Percentiles rank a stretch among this genome's conserved stretches.
These are phyloP conservation scores for Arthrobotrys entomopaga DNA, from an alignment of 2,329 filamentous ascomycete species.

Conservation along the genomic window DNA sequence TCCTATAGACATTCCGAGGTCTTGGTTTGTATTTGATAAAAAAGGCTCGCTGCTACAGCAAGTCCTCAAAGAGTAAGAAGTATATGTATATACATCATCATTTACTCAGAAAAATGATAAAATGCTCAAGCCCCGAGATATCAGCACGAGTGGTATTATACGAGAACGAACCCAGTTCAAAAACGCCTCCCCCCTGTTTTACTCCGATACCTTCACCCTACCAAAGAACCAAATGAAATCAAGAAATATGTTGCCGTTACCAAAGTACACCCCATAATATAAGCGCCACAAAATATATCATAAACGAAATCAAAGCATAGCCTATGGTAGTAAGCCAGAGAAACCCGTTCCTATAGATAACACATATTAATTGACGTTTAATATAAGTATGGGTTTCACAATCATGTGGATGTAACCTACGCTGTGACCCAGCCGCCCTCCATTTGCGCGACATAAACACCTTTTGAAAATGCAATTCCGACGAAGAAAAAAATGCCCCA, in stretches of 20 bases:
- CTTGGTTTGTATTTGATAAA: too few relatives aligned
- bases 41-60: too few relatives aligned
- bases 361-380: too few relatives aligned
- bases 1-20: too few relatives aligned
- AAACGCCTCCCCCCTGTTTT: neutral
- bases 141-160: neutral
- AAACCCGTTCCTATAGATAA: constrained; percentile 26
- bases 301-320: constrained; percentile 31
- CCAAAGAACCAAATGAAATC: neutral
- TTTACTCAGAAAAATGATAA: too few relatives aligned
- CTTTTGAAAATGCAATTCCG: constrained; percentile 43
- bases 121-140: too few relatives aligned
- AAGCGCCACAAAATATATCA: constrained; percentile 50
- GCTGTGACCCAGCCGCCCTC: constrained; percentile 38
- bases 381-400: too few relatives aligned
- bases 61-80: too few relatives aligned
- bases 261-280: constrained; percentile 51
- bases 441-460: constrained; percentile 28
- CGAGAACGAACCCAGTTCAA: neutral
- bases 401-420: constrained; percentile 17
- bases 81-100: too few relatives aligned
- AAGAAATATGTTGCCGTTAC: constrained; percentile 1
- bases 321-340: constrained; percentile 43
- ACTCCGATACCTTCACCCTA: neutral
- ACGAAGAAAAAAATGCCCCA: constrained; percentile 51